Base-by-base conservation (phyloP, 139 green algal genomes). In the Picochlorum sp. region DNA sequence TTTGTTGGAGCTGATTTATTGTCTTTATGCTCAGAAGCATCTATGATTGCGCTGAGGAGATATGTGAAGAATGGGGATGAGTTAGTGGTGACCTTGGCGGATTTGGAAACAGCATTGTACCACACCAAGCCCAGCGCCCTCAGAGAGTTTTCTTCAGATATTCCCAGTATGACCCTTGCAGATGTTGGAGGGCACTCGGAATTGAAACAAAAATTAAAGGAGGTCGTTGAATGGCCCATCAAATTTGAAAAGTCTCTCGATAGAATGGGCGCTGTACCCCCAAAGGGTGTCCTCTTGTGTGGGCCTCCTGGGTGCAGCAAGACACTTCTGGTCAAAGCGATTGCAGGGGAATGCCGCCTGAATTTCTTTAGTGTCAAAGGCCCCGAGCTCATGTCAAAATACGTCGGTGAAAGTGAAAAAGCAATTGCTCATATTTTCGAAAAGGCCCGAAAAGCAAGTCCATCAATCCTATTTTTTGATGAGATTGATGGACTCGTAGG, bases 291-390 rank as follows among this genome's bases (percentile, higher is more conserved):
- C 52, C 81, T 96, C 66, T 81, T 96, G 71, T 84, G 91, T 56
- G 90, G 90, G 2, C 86, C 90, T 1, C 90, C 90, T 5, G 90
- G 76, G 24, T 81, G 67, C 54, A 88, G 90, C 64, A 97, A 97
- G 78, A 96, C 87, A 2, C 77, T 81, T 8, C 82, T 96, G 8
- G 90, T 84, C 20, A 81, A 89, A 26, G 89, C 88, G 1, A 87
- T 96, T 51, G 89, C 86, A 6, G 88, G 81, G 16, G 55, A 55
- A 21, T 34, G 44, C 13, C 11, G 20, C 9, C 47, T 51, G 18
- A 31, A 63, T 18, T 31, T 69, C 11, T 20, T 38, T 16, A 45
- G 28, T 15, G 15, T 59, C n/a, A 85, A 77, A 31, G 75, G 81
- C 31, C 84, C 71, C 3, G 85, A 92, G 34, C 82, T 90, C 65